Percentiles rank a stretch among this genome's conserved stretches.
Evolutionary conservation across 202 grass and related monocot genomes (phyloP).

Genomic region (Schoenoplectus triqueter): DNA sequence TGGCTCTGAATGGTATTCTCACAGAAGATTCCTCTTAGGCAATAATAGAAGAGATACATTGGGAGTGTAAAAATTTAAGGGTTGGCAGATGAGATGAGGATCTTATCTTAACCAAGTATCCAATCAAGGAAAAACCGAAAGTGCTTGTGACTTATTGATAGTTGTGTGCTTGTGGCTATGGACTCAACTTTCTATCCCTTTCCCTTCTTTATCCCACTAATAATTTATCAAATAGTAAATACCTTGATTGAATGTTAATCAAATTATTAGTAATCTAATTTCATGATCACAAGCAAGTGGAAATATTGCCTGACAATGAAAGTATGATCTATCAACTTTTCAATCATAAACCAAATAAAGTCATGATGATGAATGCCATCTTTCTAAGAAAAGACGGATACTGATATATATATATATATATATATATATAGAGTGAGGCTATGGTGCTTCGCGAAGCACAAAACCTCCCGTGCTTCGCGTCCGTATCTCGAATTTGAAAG

Average conservation of each 20-base stretch:
- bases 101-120: constrained; percentile 74
- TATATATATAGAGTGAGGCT: too few relatives aligned
- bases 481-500: too few relatives aligned
- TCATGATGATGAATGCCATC: background rate
- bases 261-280: background rate
- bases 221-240: background rate
- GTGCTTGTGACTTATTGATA: constrained; percentile 42
- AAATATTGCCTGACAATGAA: background rate
- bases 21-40: constrained; percentile 31
- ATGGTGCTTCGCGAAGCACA: too few relatives aligned
- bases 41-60: constrained; percentile 43
- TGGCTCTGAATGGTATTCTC: background rate
- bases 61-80: constrained; percentile 32
- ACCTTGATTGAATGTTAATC: background rate
- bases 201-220: constrained; percentile 61
- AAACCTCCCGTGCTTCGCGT: too few relatives aligned
- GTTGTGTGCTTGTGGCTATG: constrained; percentile 8
- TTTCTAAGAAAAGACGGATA: background rate
- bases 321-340: background rate
- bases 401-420: too few relatives aligned
- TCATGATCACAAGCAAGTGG: background rate
- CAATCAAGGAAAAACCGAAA: constrained; percentile 75
- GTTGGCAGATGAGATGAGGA: constrained; percentile 67
- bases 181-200: constrained; percentile 56
- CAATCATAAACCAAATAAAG: too few relatives aligned